These are phyloP conservation scores for Tilletia caries DNA, from an alignment of 1,284 basidiomycete genomes.

Conservation along the genomic window DNA sequence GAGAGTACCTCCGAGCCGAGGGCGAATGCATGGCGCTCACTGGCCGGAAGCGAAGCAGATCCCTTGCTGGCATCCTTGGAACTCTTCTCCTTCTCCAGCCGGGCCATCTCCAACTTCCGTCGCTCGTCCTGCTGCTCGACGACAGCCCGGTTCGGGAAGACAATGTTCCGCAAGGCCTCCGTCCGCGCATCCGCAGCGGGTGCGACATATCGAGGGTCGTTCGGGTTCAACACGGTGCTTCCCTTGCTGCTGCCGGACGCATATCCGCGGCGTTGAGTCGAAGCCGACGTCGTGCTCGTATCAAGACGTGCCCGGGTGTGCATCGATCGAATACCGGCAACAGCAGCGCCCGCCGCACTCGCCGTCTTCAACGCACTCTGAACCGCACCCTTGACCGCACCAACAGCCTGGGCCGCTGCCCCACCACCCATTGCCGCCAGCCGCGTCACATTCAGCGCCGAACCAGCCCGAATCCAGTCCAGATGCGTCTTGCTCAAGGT, in stretches of 20 bases:
- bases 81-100: slow-evolving; percentile 10
- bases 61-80: background rate
- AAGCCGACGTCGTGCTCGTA: slow-evolving; percentile 21
- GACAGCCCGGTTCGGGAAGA: slow-evolving; percentile 32
- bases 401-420: background rate
- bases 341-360: background rate
- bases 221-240: slow-evolving; percentile 31
- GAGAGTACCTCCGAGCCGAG: slow-evolving; percentile 16
- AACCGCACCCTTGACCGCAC: background rate
- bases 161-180: slow-evolving; percentile 43
- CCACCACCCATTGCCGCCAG: slow-evolving; percentile 31
- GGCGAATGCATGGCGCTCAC: background rate
- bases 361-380: background rate
- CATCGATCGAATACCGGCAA: background rate
- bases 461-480: slow-evolving; percentile 51
- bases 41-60: background rate
- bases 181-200: slow-evolving; percentile 35
- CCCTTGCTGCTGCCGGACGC: slow-evolving; percentile 16
- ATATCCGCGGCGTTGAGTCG: background rate
- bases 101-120: background rate
- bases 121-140: slow-evolving; percentile 10
- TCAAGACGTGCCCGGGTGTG: background rate
- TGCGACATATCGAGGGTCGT: slow-evolving; percentile 46
- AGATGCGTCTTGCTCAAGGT: slow-evolving; percentile 43
- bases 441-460: slow-evolving; percentile 49